Evolutionary conservation across 2,329 filamentous ascomycete species (phyloP).

Genomic region (Teratosphaeriaceae sp.): DNA sequence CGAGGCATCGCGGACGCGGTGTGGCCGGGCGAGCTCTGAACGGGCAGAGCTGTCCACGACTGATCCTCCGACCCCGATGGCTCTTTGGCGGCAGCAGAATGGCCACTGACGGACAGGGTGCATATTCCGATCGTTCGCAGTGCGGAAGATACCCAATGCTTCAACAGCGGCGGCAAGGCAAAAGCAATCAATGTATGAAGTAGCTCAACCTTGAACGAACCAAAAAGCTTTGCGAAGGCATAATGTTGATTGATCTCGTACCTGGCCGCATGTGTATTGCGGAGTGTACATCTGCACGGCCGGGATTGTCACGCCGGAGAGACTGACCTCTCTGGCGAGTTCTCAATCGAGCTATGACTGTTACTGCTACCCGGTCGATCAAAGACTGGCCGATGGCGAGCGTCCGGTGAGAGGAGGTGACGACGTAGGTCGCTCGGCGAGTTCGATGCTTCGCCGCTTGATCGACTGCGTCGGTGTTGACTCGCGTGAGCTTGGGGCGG

Average conservation of each 20-base stretch:
- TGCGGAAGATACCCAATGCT: neutral
- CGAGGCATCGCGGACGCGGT: conserved; percentile 66
- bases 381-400: neutral
- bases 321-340: neutral
- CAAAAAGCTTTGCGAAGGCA: too few relatives aligned
- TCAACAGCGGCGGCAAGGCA: neutral
- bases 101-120: too few relatives aligned
- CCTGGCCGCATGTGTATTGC: too few relatives aligned
- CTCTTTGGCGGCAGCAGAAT: too few relatives aligned
- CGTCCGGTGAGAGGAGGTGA: neutral
- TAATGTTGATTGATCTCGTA: too few relatives aligned
- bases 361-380: conserved; percentile 1
- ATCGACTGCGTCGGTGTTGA: neutral
- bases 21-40: conserved; percentile 53
- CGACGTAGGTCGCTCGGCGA: conserved; percentile 1
- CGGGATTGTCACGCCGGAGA: neutral
- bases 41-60: neutral
- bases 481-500: neutral
- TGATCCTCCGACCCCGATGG: too few relatives aligned
- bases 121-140: neutral
- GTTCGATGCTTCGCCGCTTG: neutral
- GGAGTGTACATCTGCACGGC: neutral
- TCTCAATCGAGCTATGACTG: neutral
- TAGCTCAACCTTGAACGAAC: neutral
- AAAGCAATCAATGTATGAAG: neutral